Evolutionary conservation across 306 rosid species (phyloP).

Genomic region (Luffa acutangula): DNA sequence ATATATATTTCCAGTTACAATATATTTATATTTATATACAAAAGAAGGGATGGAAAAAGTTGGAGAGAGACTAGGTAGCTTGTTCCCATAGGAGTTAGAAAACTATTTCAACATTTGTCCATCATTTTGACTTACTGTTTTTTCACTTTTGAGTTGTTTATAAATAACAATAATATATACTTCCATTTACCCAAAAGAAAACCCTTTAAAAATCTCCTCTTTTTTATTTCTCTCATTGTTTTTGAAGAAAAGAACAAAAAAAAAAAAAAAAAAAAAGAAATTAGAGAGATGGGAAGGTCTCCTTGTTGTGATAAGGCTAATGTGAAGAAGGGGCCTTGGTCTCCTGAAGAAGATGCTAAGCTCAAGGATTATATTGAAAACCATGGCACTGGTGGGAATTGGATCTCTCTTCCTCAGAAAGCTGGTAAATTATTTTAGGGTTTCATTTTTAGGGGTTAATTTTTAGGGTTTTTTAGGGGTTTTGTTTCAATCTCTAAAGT

Average conservation of each 20-base stretch:
- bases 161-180: not conserved
- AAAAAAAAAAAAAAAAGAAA: no score
- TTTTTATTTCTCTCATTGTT: not conserved
- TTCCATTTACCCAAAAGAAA: not conserved
- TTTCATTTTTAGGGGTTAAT: not conserved
- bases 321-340: slow-evolving; percentile 12
- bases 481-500: not conserved
- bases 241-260: no score
- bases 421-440: not conserved
- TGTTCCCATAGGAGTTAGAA: slow-evolving; percentile 7
- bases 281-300: slow-evolving; percentile 1
- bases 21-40: not conserved
- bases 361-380: slow-evolving; percentile 1
- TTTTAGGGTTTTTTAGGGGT: not conserved
- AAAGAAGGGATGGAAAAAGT: not conserved
- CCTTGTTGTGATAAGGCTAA: slow-evolving; percentile 7
- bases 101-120: not conserved
- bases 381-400: slow-evolving; percentile 1
- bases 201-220: no score
- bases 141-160: not conserved
- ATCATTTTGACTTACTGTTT: slow-evolving; percentile 8
- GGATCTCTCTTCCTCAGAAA: slow-evolving; percentile 5
- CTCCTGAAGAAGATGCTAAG: slow-evolving; percentile 9
- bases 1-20: not conserved
- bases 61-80: slow-evolving; percentile 5